These are phyloP conservation scores for Scalesia atractyloides DNA, from an alignment of 129 eudicot species.

Conservation along the genomic window DNA sequence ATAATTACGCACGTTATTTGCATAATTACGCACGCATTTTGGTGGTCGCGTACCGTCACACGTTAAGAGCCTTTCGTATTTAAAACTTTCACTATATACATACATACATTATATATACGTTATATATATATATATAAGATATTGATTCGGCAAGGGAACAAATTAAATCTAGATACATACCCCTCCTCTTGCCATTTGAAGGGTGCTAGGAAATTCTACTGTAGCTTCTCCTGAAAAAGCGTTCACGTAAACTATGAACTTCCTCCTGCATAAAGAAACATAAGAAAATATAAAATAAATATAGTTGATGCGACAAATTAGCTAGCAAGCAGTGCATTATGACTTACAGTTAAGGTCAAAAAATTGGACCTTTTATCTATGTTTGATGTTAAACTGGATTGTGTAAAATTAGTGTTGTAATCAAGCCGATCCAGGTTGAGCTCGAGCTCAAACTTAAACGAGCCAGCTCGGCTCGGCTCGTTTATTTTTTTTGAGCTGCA, in stretches of 20 bases:
- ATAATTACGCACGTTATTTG: too few relatives aligned
- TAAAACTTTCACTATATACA: too few relatives aligned
- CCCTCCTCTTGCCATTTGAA: constrained; percentile 99
- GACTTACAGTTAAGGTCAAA: not conserved
- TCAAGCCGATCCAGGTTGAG: too few relatives aligned
- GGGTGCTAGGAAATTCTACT: constrained; percentile 90
- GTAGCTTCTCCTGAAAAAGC: constrained; percentile 97
- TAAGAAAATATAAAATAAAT: not conserved
- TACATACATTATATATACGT: too few relatives aligned
- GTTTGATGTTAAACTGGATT: not conserved
- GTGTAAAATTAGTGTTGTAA: too few relatives aligned
- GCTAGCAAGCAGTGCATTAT: constrained; percentile 6
- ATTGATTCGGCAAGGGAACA: not conserved
- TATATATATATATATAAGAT: too few relatives aligned
- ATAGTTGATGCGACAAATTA: not conserved
- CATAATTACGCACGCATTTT: too few relatives aligned
- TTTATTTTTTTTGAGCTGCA: too few relatives aligned
- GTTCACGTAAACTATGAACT: constrained; percentile 68
- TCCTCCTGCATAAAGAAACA: constrained; percentile 59
- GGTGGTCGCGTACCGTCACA: too few relatives aligned
- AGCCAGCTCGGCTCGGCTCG: too few relatives aligned
- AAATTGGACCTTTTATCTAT: not conserved
- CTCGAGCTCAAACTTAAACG: too few relatives aligned
- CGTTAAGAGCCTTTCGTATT: too few relatives aligned
- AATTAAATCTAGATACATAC: constrained; percentile 51